Percentiles rank a stretch among this genome's conserved stretches.
phyloP scores from a whole-genome alignment of 2,329 filamentous ascomycete species.

The Taxawa tesnikishii region DNA sequence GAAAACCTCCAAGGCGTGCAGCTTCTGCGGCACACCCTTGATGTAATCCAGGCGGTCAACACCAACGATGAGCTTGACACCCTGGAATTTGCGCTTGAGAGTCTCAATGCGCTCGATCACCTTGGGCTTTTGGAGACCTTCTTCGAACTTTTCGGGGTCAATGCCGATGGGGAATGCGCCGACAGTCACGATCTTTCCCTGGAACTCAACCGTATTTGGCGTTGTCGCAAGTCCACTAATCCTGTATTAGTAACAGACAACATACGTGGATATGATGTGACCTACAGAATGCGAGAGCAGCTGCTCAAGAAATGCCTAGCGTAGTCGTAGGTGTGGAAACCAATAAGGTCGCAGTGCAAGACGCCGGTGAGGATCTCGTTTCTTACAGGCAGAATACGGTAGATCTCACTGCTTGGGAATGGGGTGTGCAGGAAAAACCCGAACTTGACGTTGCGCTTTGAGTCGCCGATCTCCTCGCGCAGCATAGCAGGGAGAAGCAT shows the following conservation, averaged over 20 bases:
- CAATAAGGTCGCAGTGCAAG: constrained; percentile 86
- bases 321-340: constrained; percentile 98
- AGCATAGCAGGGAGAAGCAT: constrained; percentile 96
- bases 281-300: constrained; percentile 82
- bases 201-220: constrained; percentile 85
- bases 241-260: not conserved
- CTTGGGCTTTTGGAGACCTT: constrained; percentile 72
- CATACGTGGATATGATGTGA: constrained; percentile 9
- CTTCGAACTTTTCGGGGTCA: constrained; percentile 90
- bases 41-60: constrained; percentile 97
- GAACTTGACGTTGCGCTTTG: constrained; percentile 77
- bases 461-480: constrained; percentile 61
- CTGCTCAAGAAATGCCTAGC: constrained; percentile 95
- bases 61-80: constrained; percentile 91
- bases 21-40: constrained; percentile 95
- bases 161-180: constrained; percentile 97
- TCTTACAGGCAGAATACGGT: constrained; percentile 84
- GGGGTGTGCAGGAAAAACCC: constrained; percentile 97
- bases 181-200: constrained; percentile 77
- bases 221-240: constrained; percentile 58
- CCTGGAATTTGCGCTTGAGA: constrained; percentile 82
- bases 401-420: constrained; percentile 94
- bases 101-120: constrained; percentile 80
- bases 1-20: constrained; percentile 94
- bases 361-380: constrained; percentile 80